These are phyloP conservation scores for Erythrophleum ivorense DNA, from an alignment of 331 rosid genomes.

Conservation along the genomic window DNA sequence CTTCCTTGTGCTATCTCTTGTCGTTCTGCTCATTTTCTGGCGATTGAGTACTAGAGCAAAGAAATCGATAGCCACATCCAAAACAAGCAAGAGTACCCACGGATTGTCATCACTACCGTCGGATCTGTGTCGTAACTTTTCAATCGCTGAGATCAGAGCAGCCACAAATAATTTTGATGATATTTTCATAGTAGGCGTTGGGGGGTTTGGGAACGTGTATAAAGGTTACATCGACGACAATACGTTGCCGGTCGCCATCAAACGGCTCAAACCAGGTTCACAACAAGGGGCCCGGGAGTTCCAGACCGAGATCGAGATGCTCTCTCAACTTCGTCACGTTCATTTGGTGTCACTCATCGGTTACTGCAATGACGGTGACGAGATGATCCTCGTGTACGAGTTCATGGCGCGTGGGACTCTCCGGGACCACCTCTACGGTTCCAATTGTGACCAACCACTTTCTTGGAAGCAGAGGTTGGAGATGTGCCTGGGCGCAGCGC, in stretches of 20 bases:
- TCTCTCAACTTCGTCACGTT: not conserved
- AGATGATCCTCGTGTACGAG: not conserved
- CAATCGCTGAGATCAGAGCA: not conserved
- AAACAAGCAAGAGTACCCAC: not conserved
- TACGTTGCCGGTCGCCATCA: not conserved
- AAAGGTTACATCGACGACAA: not conserved
- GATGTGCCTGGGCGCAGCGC: no score
- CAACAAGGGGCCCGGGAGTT: not conserved
- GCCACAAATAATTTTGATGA: not conserved
- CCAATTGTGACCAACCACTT: not conserved
- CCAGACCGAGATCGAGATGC: not conserved
- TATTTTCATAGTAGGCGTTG: not conserved
- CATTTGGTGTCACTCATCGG: not conserved
- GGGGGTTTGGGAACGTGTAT: not conserved
- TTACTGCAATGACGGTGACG: not conserved
- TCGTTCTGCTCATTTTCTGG: conserved; percentile 4
- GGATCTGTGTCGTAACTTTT: not conserved
- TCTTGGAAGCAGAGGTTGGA: no score
- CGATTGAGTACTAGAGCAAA: not conserved
- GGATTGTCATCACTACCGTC: not conserved
- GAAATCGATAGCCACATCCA: not conserved
- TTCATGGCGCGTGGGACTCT: not conserved
- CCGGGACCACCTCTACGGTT: not conserved
- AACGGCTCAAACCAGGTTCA: not conserved
- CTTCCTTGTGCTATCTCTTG: not conserved